Evolutionary conservation across 1,284 basidiomycete genomes (phyloP).

Genomic region (Laetiporus sulphureus): DNA sequence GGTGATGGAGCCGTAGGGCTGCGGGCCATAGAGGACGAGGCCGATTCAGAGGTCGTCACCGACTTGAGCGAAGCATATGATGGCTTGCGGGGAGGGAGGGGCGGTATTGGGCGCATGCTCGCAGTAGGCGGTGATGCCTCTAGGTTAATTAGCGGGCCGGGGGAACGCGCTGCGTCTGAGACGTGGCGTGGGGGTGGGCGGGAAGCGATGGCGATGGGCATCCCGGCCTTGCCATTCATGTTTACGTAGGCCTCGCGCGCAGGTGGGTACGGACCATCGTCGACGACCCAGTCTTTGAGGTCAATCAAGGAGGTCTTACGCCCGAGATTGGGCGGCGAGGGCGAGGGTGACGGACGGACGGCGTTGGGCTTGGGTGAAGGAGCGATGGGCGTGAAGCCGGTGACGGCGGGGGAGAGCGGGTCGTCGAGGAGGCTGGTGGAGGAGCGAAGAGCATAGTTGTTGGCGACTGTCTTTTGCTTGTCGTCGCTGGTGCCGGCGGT

Average conservation of each 20-base stretch:
- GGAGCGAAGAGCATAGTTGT: constrained; percentile 11
- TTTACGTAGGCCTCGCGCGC: constrained; percentile 18
- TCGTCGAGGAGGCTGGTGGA: constrained; percentile 34
- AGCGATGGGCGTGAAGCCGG: constrained; percentile 17
- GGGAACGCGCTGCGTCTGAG: constrained; percentile 14
- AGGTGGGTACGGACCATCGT: constrained; percentile 40
- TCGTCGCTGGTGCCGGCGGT: constrained; percentile 5
- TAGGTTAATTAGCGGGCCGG: constrained; percentile 48
- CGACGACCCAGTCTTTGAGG: constrained; percentile 69
- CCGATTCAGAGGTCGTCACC: constrained; percentile 25
- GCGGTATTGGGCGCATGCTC: constrained; percentile 31
- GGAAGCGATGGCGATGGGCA: background rate
- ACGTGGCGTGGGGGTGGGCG: constrained; percentile 14
- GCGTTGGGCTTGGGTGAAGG: constrained; percentile 20
- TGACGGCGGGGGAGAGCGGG: constrained; percentile 39
- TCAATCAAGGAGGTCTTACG: constrained; percentile 62
- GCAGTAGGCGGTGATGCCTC: constrained; percentile 31
- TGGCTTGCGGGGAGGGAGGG: constrained; percentile 60
- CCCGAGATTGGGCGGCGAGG: constrained; percentile 46
- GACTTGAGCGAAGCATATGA: constrained; percentile 45
- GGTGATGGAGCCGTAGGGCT: constrained; percentile 12
- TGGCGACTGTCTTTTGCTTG: background rate
- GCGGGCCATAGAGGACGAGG: constrained; percentile 19
- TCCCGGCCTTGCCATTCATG: constrained; percentile 7
- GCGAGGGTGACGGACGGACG: constrained; percentile 41